Conservation (phyloP, 73 alveolate species). For the Paramecium bursaria region DNA sequence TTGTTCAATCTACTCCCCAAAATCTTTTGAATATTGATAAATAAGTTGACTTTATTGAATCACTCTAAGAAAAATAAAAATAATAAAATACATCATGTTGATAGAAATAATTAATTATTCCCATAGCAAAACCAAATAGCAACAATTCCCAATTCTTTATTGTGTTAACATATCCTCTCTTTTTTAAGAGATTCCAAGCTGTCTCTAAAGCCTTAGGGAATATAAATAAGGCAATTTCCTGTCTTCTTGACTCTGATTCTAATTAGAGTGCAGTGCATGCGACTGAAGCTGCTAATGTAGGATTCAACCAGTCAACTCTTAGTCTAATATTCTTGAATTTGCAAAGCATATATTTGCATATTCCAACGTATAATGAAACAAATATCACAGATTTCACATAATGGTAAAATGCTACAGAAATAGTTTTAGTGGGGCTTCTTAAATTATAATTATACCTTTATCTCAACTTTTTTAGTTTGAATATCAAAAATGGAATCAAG, state of each 20-base stretch:
- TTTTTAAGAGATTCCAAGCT: slow-evolving; percentile 71
- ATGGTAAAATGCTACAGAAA: slow-evolving; percentile 54
- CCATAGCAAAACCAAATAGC: slow-evolving; percentile 74
- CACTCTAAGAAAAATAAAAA: slow-evolving; percentile 37
- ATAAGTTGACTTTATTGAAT: slow-evolving; percentile 65
- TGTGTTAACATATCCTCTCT: slow-evolving; percentile 41
- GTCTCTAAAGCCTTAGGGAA: slow-evolving; percentile 73
- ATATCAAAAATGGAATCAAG: slow-evolving; percentile 65
- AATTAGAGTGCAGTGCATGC: slow-evolving; percentile 66
- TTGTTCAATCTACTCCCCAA: slow-evolving; percentile 69
- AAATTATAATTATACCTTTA: slow-evolving; percentile 28
- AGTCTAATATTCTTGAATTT: slow-evolving; percentile 58
- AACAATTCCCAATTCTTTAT: slow-evolving; percentile 71
- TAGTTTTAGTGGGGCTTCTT: slow-evolving; percentile 59
- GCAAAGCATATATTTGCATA: slow-evolving; percentile 60
- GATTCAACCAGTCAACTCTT: slow-evolving; percentile 67
- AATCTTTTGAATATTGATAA: slow-evolving; percentile 53
- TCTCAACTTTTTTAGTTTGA: slow-evolving; percentile 61
- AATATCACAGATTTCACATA: slow-evolving; percentile 64
- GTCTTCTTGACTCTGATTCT: slow-evolving; percentile 72
- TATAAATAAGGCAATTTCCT: slow-evolving; percentile 72
- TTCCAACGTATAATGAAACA: slow-evolving; percentile 63
- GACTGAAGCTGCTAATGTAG: slow-evolving; percentile 61
- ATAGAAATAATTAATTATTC: slow-evolving; percentile 67
- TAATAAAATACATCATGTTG: slow-evolving; percentile 59